Evolutionary conservation across 805 yeast genomes (phyloP), one percentile per base, ranked within the genome.

Genomic region (Suhomyces sp.): DNA sequence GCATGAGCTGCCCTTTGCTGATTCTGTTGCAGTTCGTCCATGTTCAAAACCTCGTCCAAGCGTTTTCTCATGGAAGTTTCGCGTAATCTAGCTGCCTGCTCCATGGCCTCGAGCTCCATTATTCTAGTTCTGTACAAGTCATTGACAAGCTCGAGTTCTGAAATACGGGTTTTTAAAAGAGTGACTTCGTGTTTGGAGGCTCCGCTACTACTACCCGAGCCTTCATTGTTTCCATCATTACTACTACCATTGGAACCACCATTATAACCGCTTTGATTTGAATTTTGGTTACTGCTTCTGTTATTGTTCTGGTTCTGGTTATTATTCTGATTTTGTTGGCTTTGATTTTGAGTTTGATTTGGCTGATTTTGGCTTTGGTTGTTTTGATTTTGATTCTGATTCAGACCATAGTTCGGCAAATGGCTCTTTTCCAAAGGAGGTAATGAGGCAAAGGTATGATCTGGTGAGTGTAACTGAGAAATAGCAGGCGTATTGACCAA

Each of bases 101-200:
- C 85, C 79, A 77, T 73, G 19, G 83, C 83, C 69, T 93, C 97
- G 57, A 93, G 75, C 64, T 93, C 97, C 66, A 80, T 75, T 43
- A 93, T 89, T 58, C 96, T 81, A 6, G 93, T 82, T 59, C 89
- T 82, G 73, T 90, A 89, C 53, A 93, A 72, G 64, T 92, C 97
- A 61, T 91, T 92, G 40, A 93, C 96, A 43, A 92, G 76, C 66
- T 93, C 98, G 55, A 93, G 78, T 66, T 93, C 98, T 10, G 87
- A 82, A 20, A 92, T 89, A 53, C 96, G 77, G 0, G 97, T 89
- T 57, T 83, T 82, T 56, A 92, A 71, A 22, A 68, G 60, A 22
- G 76, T 71, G 12, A 67, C 59, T 56, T 72, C 77, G 55, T 71
- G 71, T 21, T 46, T 49, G 29, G 48, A 22, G 6, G 39, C 21